Evolutionary conservation across 23 red algal species (phyloP).

Genomic region (Gracilaria vermiculophylla): DNA sequence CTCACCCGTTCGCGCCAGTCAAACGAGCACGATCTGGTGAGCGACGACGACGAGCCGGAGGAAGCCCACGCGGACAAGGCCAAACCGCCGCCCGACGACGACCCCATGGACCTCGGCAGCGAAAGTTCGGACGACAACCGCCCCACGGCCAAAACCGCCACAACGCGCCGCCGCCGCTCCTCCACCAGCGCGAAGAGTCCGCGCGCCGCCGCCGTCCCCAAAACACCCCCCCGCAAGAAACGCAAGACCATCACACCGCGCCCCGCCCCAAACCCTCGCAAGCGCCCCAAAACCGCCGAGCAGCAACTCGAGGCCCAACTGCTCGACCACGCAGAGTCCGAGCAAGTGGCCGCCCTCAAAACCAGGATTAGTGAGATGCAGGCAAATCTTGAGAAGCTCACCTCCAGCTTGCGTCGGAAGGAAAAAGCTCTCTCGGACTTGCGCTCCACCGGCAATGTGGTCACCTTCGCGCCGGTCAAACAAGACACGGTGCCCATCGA

Average conservation of each 20-base stretch:
- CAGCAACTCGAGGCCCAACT: background rate
- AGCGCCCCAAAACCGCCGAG: conserved; percentile 1
- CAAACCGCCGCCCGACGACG: background rate
- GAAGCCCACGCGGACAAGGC: background rate
- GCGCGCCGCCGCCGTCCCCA: background rate
- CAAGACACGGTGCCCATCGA: background rate
- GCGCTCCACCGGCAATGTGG: background rate
- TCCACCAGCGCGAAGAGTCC: background rate
- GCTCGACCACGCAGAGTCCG: background rate
- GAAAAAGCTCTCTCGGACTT: background rate
- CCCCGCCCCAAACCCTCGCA: background rate
- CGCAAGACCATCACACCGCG: background rate
- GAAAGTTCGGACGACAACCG: background rate
- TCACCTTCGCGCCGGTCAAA: background rate
- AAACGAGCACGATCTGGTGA: background rate
- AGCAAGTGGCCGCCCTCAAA: background rate
- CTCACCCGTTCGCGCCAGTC: background rate
- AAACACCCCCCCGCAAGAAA: background rate
- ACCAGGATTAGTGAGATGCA: background rate
- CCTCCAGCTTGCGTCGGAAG: conserved; percentile 4
- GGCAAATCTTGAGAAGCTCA: conserved; percentile 10
- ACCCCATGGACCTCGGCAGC: conserved; percentile 29
- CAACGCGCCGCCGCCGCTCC: background rate
- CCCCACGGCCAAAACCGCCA: background rate
- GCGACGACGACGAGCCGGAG: conserved; percentile 12